Evolutionary conservation across 495 filamentous ascomycete genomes (phyloP).

Genomic region (Aspergillus saccharolyticus): DNA sequence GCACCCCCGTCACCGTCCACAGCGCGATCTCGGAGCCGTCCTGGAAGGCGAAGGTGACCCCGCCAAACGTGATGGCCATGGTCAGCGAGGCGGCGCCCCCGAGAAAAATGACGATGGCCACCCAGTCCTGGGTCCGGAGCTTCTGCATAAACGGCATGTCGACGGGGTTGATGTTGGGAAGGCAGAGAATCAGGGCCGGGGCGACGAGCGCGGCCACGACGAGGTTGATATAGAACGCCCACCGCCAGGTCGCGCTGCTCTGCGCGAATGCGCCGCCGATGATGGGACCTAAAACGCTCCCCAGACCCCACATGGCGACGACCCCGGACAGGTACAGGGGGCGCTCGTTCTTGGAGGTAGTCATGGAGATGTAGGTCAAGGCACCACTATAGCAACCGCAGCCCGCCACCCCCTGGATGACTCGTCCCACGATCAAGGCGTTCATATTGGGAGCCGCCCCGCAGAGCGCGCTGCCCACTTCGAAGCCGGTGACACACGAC

Average conservation of each 20-base stretch:
- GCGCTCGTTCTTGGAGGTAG: conserved; percentile 28
- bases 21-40: conserved; percentile 26
- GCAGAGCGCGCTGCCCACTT: conserved; percentile 49
- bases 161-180: conserved; percentile 40
- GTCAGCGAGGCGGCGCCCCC: conserved; percentile 38
- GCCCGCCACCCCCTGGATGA: conserved; percentile 34
- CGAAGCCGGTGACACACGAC: conserved; percentile 43
- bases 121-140: conserved; percentile 33
- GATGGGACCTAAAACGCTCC: conserved; percentile 52
- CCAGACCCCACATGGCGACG: conserved; percentile 44
- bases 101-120: conserved; percentile 30
- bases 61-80: conserved; percentile 54
- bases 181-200: conserved; percentile 52
- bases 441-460: conserved; percentile 49
- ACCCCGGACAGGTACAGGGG: conserved; percentile 27
- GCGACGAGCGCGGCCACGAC: conserved; percentile 46
- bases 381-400: conserved; percentile 35
- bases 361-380: conserved; percentile 27
- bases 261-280: conserved; percentile 60
- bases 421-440: conserved; percentile 50
- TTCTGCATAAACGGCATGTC: conserved; percentile 7
- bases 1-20: conserved; percentile 27
- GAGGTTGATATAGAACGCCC: conserved; percentile 74
- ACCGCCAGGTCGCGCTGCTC: conserved; percentile 49
- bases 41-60: conserved; percentile 39